phyloP scores from a whole-genome alignment of 208 protist species.

The Strigomonas culicis region DNA sequence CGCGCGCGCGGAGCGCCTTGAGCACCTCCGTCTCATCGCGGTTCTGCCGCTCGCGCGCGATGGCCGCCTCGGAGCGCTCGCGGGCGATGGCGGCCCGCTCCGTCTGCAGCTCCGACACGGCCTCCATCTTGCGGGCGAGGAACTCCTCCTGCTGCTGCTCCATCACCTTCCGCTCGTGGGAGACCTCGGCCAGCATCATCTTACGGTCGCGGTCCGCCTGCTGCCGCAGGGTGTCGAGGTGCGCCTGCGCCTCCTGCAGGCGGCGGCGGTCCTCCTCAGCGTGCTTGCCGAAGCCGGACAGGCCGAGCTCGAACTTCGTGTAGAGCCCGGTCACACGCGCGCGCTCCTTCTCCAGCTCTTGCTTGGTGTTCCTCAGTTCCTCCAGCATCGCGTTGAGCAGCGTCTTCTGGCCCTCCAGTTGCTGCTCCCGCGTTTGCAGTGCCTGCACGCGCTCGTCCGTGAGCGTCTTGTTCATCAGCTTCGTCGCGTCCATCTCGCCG shows the following conservation, averaged over 20 bases:
- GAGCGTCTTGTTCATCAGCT: constrained; percentile 63
- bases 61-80: constrained; percentile 66
- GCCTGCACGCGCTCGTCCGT: constrained; percentile 51
- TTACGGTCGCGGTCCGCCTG: constrained; percentile 76
- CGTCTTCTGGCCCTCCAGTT: constrained; percentile 53
- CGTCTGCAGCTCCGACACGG: constrained; percentile 67
- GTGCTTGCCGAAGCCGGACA: constrained; percentile 60
- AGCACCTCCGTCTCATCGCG: constrained; percentile 72
- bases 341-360: constrained; percentile 70
- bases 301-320: constrained; percentile 75
- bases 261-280: constrained; percentile 72
- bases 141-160: constrained; percentile 86
- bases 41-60: constrained; percentile 74
- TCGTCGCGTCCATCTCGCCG: constrained; percentile 59
- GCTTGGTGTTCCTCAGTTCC: constrained; percentile 48
- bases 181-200: constrained; percentile 74
- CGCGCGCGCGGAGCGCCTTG: constrained; percentile 60
- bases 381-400: constrained; percentile 55
- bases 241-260: constrained; percentile 54
- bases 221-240: constrained; percentile 78
- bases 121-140: constrained; percentile 65
- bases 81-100: constrained; percentile 65
- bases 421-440: constrained; percentile 46
- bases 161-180: constrained; percentile 75
- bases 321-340: constrained; percentile 51